Conservation (phyloP, 305 asterid genomes). For the Fraxinus sp. region DNA sequence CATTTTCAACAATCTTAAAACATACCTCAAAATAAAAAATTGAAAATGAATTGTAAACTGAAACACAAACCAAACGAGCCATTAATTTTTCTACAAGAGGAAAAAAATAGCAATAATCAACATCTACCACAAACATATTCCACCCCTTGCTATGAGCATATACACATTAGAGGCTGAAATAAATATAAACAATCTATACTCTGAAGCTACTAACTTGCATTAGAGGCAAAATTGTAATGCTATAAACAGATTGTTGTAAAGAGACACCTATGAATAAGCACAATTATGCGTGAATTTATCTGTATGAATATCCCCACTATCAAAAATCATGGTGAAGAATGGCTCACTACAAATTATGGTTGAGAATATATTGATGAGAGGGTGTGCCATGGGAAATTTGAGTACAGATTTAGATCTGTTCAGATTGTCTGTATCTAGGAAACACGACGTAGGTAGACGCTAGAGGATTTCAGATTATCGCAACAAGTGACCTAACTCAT, state of each 20-base stretch:
- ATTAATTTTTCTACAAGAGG: too few relatives aligned
- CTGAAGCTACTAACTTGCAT: background rate
- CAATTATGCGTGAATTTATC: background rate
- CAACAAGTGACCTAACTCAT: background rate
- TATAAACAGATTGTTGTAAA: background rate
- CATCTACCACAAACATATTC: background rate
- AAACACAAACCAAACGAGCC: too few relatives aligned
- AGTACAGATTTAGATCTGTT: background rate
- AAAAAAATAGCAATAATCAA: background rate
- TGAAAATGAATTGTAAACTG: too few relatives aligned
- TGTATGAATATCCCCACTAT: background rate
- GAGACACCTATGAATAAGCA: background rate
- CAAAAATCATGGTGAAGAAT: background rate
- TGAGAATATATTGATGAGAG: background rate
- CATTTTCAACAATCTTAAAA: too few relatives aligned
- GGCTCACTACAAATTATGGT: background rate
- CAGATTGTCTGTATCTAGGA: background rate
- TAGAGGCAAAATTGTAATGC: background rate
- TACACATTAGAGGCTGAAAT: background rate
- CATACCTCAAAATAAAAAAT: too few relatives aligned
- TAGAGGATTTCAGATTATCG: too few relatives aligned
- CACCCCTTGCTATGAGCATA: background rate
- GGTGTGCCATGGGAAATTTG: background rate
- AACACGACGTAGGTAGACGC: too few relatives aligned
- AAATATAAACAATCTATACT: background rate